Evolutionary conservation across 148 eudicot species (phyloP), one percentile per base, ranked within the genome.

Genomic region (Polygonum maritimum): DNA sequence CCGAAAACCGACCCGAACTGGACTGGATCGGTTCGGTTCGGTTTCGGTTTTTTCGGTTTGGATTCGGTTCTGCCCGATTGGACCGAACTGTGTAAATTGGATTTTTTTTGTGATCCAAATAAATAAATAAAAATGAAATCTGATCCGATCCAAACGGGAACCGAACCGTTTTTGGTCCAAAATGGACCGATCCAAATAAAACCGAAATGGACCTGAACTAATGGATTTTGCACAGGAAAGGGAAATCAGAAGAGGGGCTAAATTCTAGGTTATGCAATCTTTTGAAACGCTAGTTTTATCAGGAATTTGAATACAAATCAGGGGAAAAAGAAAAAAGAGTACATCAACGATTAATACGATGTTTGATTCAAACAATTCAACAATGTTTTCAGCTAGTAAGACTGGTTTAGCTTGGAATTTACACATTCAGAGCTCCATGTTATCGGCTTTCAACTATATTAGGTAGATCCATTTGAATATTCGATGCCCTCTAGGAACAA

Each of bases 391-490:
- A 36, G 12, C 19, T 67, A 36, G 5, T 67, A 38, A 36, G 15
- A 35, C 44, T 67, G 71, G 11, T 67, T 67, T 67, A 67, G 71
- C 38, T 67, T 67, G 45, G 71, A 41, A 67, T 67, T 67, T 67
- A 67, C 71, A 67, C 71, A 67, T 31, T 33, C 67, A 26, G 36
- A 26, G 13, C 13, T 36, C 26, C 39, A 9, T 15, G 19, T 33
- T 11, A 35, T 67, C 44, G 36, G 19, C 38, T 67, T 67, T 67
- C 41, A 35, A 67, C 71, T 38, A 26, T 36, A 15, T 36, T 36
- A 67, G 71, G 36, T 67, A 67, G 71, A 67, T 67, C 71, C 71
- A 67, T 67, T 36, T 67, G 39, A 63, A 14, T 13, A 63, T 31
- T 57, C 33, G 69, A 63, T 63, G 69, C 39, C 38, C 36, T 31